Conservation (phyloP, 1,139 yeast genomes). For the Suzukiozyma palmioleophila region DNA sequence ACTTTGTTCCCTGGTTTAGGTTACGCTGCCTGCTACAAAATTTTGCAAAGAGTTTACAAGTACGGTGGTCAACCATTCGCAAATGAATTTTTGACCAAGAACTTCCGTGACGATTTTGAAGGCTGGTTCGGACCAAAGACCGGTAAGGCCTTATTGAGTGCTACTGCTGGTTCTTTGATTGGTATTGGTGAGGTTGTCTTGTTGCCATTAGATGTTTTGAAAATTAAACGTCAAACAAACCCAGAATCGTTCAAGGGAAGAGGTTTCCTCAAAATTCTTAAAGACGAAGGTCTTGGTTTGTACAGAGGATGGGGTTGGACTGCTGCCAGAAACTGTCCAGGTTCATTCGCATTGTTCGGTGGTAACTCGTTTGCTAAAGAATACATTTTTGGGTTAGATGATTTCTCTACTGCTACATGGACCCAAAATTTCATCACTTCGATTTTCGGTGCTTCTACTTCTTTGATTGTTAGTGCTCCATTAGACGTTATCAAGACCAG, state of each 20-base stretch:
- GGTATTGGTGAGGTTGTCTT: constrained; percentile 98
- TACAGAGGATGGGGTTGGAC: constrained; percentile 99
- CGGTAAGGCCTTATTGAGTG: constrained; percentile 93
- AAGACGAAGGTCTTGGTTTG: constrained; percentile 89
- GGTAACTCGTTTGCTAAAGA: constrained; percentile 99
- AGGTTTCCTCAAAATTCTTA: constrained; percentile 79
- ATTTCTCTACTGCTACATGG: constrained; percentile 93
- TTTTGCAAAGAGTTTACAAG: constrained; percentile 94
- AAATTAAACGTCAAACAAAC: constrained; percentile 98
- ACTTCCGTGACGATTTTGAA: constrained; percentile 71
- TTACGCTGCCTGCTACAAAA: constrained; percentile 95
- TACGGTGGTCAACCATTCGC: constrained; percentile 99
- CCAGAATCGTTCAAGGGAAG: constrained; percentile 98
- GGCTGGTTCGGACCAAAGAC: constrained; percentile 83
- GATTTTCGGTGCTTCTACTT: constrained; percentile 97
- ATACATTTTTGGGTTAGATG: constrained; percentile 79
- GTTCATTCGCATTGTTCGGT: constrained; percentile 94
- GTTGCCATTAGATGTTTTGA: constrained; percentile 91
- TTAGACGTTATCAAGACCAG: constrained; percentile 97
- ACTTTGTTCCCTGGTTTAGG: constrained; percentile 97
- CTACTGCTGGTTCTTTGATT: constrained; percentile 94
- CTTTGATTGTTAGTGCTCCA: constrained; percentile 95
- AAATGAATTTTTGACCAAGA: constrained; percentile 79
- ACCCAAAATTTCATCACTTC: constrained; percentile 90
- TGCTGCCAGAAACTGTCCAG: constrained; percentile 99